A percentile compares a stretch with the other conserved stretches of the same genome.
phyloP scores from a whole-genome alignment of 352 stramenopile species.

The Globisporangium abappressorium region DNA sequence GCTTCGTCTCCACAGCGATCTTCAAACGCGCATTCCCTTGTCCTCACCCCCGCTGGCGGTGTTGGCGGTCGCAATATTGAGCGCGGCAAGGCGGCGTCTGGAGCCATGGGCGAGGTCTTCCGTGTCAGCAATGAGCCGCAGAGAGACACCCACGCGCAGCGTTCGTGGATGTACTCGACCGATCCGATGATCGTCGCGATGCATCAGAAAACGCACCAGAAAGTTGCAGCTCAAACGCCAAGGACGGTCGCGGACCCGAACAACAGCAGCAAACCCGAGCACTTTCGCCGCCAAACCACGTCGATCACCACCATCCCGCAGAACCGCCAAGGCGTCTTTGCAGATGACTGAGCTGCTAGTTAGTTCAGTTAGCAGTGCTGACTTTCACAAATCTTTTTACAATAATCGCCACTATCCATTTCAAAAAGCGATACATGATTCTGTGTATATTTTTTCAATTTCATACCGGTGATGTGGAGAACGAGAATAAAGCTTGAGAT shows the following conservation, averaged over 20 bases:
- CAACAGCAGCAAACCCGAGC: constrained; percentile 12
- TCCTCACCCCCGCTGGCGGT: constrained; percentile 44
- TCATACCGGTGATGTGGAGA: constrained; percentile 6
- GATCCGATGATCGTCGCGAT: constrained; percentile 64
- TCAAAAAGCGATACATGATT: constrained; percentile 9
- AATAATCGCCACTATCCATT: background rate
- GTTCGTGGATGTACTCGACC: constrained; percentile 75
- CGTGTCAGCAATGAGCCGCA: constrained; percentile 55
- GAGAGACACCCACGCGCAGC: constrained; percentile 62
- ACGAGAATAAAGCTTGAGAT: background rate
- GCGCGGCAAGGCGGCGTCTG: constrained; percentile 59
- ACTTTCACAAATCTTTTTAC: background rate
- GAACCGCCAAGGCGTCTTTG: constrained; percentile 60
- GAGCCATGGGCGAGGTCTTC: constrained; percentile 65
- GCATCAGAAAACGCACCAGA: constrained; percentile 23
- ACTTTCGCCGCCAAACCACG: constrained; percentile 46
- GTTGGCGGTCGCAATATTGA: constrained; percentile 40
- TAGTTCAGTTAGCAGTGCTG: background rate
- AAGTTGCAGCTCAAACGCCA: constrained; percentile 8
- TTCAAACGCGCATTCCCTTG: constrained; percentile 22
- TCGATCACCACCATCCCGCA: constrained; percentile 55
- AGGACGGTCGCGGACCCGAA: constrained; percentile 11
- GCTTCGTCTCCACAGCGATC: constrained; percentile 3
- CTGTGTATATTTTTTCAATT: constrained; percentile 8
- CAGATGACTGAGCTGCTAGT: constrained; percentile 38